phyloP scores from a whole-genome alignment of 768 basidiomycete species.

The Collybia sordida region DNA sequence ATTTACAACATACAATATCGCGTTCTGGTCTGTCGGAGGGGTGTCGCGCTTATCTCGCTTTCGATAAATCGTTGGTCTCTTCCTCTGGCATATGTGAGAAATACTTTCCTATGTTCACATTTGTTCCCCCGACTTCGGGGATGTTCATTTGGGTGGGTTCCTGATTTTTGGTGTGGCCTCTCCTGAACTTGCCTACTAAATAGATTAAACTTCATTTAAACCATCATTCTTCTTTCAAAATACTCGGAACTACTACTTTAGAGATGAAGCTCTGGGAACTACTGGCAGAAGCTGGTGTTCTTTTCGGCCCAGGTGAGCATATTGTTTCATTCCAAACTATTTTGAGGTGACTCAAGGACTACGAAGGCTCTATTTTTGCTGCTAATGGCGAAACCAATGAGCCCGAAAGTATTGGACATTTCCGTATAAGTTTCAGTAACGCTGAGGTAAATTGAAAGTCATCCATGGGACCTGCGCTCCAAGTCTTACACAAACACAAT shows the following conservation, averaged over 20 bases:
- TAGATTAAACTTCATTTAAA: constrained; percentile 67
- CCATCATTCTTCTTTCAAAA: constrained; percentile 44
- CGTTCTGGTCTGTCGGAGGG: constrained; percentile 30
- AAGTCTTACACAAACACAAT: neutral
- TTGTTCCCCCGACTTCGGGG: constrained; percentile 76
- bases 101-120: constrained; percentile 49
- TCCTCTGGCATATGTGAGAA: neutral
- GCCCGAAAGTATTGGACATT: constrained; percentile 40
- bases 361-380: constrained; percentile 41
- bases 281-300: constrained; percentile 59
- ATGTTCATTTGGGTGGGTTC: constrained; percentile 75
- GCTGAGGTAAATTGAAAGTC: constrained; percentile 39
- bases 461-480: neutral
- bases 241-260: constrained; percentile 37
- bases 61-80: constrained; percentile 24
- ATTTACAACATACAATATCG: constrained; percentile 40
- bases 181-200: neutral
- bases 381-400: constrained; percentile 23
- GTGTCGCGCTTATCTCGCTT: constrained; percentile 45
- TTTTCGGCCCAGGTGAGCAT: constrained; percentile 60
- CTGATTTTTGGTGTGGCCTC: neutral
- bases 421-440: constrained; percentile 58
- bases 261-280: constrained; percentile 62
- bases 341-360: constrained; percentile 3
- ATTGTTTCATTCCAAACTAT: neutral